Conservation (phyloP, 352 stramenopile genomes). For the Globisporangium apiculatum region DNA sequence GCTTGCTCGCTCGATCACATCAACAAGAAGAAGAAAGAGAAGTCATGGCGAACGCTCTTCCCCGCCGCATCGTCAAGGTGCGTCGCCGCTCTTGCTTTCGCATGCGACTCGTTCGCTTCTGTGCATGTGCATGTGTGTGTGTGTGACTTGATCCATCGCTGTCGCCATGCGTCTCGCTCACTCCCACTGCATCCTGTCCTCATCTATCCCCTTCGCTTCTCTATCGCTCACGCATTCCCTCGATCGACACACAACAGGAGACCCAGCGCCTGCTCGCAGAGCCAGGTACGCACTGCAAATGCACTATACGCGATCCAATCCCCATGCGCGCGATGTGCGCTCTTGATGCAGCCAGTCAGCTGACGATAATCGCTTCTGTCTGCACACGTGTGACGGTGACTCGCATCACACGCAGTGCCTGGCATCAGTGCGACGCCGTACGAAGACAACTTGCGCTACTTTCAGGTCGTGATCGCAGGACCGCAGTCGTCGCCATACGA, state of each 20-base stretch:
- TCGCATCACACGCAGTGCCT: constrained; percentile 38
- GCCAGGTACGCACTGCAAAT: constrained; percentile 42
- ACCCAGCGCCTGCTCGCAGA: constrained; percentile 93
- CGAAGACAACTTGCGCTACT: constrained; percentile 97
- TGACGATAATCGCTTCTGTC: too few relatives aligned
- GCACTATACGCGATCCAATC: too few relatives aligned
- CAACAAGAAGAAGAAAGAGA: constrained; percentile 1
- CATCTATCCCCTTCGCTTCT: not conserved
- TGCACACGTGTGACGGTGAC: too few relatives aligned
- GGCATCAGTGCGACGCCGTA: constrained; percentile 97
- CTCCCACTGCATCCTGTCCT: not conserved
- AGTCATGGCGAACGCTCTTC: constrained; percentile 52
- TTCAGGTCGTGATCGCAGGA: constrained; percentile 97
- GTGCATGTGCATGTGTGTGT: not conserved
- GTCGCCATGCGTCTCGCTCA: not conserved
- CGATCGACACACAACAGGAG: constrained; percentile 46
- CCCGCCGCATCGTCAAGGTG: constrained; percentile 73
- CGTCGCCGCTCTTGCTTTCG: not conserved
- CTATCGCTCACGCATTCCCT: not conserved
- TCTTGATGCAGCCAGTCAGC: too few relatives aligned
- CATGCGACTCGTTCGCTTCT: too few relatives aligned
- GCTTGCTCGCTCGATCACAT: not conserved
- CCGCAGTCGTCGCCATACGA: constrained; percentile 95
- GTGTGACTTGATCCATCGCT: not conserved
- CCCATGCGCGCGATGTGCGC: too few relatives aligned